Conservation (phyloP, 2,329 filamentous ascomycete species). For the Emergomyces orientalis region DNA sequence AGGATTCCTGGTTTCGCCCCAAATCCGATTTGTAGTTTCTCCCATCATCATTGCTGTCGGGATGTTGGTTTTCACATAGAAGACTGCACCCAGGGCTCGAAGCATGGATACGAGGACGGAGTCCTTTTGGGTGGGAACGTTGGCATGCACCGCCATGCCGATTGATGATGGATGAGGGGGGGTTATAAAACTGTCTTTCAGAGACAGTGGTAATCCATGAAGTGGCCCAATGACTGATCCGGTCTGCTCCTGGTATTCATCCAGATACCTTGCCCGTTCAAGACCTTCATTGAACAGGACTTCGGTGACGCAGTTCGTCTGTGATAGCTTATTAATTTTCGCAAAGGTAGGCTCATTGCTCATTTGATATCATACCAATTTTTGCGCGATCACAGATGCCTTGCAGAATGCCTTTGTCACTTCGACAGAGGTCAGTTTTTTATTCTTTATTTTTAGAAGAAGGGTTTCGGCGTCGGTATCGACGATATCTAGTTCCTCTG, state of each 20-base stretch:
- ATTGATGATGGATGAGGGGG: constrained; percentile 17
- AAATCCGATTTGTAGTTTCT: constrained; percentile 36
- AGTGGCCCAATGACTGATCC: constrained; percentile 31
- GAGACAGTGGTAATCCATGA: constrained; percentile 35
- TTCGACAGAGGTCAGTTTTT: constrained; percentile 18
- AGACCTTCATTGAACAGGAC: constrained; percentile 42
- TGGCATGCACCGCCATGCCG: constrained; percentile 15
- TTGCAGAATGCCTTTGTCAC: constrained; percentile 30
- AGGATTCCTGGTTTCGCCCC: constrained; percentile 34
- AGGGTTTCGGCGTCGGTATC: constrained; percentile 29
- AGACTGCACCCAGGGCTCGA: constrained; percentile 33
- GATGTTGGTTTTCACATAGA: constrained; percentile 35
- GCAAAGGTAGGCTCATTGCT: background rate
- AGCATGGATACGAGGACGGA: constrained; percentile 32
- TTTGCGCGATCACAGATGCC: constrained; percentile 32
- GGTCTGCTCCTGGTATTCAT: constrained; percentile 33
- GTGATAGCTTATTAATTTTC: constrained; percentile 9
- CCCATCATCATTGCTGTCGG: constrained; percentile 38
- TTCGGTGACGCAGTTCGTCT: constrained; percentile 54
- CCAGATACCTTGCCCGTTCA: constrained; percentile 29
- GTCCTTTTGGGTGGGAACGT: constrained; percentile 19
- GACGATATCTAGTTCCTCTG: constrained; percentile 44
- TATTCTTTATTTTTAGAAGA: constrained; percentile 26
- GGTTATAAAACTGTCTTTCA: constrained; percentile 35
- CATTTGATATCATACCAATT: constrained; percentile 14